phyloP scores from a whole-genome alignment of 441 rosid genomes.

The Eruca vesicaria region DNA sequence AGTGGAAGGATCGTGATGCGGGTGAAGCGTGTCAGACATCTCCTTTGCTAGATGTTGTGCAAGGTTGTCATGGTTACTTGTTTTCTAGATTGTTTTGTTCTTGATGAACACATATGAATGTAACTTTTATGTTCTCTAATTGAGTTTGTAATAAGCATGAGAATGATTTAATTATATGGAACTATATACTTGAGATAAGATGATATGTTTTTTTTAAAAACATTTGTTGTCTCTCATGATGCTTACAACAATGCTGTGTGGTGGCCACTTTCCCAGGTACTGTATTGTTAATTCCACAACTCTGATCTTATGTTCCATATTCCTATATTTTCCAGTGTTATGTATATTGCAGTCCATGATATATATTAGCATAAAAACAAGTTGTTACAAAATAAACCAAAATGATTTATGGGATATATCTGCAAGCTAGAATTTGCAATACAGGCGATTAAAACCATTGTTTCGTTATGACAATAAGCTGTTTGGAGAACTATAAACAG shows the following conservation, averaged over 20 bases:
- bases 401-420: background rate
- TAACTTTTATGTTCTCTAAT: too few species aligned
- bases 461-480: background rate
- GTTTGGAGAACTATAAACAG: background rate
- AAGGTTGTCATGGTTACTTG: conserved; percentile 80
- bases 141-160: too few species aligned
- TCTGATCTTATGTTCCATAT: background rate
- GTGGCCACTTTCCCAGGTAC: conserved; percentile 3
- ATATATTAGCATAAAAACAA: background rate
- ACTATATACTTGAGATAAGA: too few species aligned
- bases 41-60: conserved; percentile 75
- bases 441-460: background rate
- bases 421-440: too few species aligned
- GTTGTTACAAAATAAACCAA: background rate
- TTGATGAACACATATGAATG: conserved; percentile 40
- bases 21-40: conserved; percentile 82
- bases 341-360: conserved; percentile 2
- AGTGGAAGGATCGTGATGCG: conserved; percentile 61
- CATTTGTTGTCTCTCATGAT: too few species aligned
- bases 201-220: too few species aligned
- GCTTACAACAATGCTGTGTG: too few species aligned
- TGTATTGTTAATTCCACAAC: conserved; percentile 29
- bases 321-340: conserved; percentile 54
- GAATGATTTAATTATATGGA: too few species aligned
- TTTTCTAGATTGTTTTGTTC: conserved; percentile 87